These are phyloP conservation scores for Lecanicillium sp. DNA, from an alignment of 2,329 filamentous ascomycete genomes.

Conservation along the genomic window DNA sequence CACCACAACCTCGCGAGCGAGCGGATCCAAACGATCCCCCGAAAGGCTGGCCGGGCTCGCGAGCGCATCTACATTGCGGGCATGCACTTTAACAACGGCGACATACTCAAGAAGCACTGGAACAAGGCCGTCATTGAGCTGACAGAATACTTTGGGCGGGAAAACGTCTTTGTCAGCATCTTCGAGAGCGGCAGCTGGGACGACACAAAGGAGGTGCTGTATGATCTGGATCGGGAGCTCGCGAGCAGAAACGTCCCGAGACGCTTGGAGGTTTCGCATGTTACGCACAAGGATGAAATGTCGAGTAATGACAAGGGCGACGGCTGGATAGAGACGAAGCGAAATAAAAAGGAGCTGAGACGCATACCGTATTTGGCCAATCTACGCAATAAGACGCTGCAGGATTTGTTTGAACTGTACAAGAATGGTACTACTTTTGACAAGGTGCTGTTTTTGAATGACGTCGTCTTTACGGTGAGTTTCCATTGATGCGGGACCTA, in stretches of 20 bases:
- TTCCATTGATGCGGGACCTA: background rate
- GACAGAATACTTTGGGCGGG: conserved; percentile 45
- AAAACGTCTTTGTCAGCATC: conserved; percentile 61
- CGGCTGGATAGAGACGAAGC: conserved; percentile 57
- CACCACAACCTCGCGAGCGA: conserved; percentile 22
- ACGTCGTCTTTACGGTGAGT: conserved; percentile 51
- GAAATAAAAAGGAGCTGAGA: conserved; percentile 45
- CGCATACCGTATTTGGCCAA: conserved; percentile 61
- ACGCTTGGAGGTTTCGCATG: conserved; percentile 48
- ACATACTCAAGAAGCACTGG: conserved; percentile 54
- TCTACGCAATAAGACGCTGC: conserved; percentile 55
- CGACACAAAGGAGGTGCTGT: conserved; percentile 54
- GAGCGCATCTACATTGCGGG: conserved; percentile 57
- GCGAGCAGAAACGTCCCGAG: conserved; percentile 42
- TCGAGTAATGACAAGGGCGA: conserved; percentile 29
- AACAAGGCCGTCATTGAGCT: conserved; percentile 50
- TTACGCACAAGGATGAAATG: conserved; percentile 51
- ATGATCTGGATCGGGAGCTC: conserved; percentile 45
- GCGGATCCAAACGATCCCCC: conserved; percentile 12
- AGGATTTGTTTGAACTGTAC: conserved; percentile 45
- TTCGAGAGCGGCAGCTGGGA: conserved; percentile 64
- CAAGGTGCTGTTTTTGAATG: conserved; percentile 54
- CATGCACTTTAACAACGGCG: conserved; percentile 60
- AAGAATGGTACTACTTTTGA: conserved; percentile 45
- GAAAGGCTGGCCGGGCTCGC: conserved; percentile 12